Evolutionary conservation across 2,329 filamentous ascomycete species (phyloP), one percentile per base, ranked within the genome.

Genomic region (Penicillium sp.): DNA sequence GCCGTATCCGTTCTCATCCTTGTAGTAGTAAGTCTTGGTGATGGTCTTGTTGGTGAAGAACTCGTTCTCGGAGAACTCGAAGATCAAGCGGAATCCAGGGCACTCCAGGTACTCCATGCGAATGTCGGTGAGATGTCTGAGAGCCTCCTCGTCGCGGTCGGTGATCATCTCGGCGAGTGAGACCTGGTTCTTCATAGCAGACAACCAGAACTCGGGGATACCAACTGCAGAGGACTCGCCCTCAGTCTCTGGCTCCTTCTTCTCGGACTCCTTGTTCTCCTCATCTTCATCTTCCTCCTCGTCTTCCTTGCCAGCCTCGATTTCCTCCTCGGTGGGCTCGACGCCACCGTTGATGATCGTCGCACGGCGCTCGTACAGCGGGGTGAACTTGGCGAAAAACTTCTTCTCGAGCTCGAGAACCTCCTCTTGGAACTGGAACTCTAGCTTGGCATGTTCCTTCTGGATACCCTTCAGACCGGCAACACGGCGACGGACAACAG

Each of bases 81-180:
- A 99, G 77, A 99, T 96, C 54, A 99, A 86, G 63, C 91, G 90
- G 90, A 99, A 99, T 60, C 94, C 94, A 44, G 94, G 94, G 74
- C 93, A 92, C 78, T 99, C 93, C 64, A 97, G 90, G 75, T 99
- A 99, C 80, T 99, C 93, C 93, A 99, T 97, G 72, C 93, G 92
- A 68, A 99, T 91, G 73, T 99, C 93, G 64, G 84, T 88, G 54
- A 99, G 83, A 71, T 88, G 83, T 80, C 95, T 96, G 54, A 99
- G 87, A 49, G 92, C 94, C 65, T 86, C 87, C 84, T 99, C 94
- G 73, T 99, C 94, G 63, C 92, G 90, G 69, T 97, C 94, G 69
- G 94, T 99, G 75, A 99, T 97, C 86, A 97, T 96, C 79, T 99
- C 95, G 52, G 93, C 91, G 52, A 99, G 87, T 26, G 92, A 96